Percentiles rank a stretch among this genome's conserved stretches.
These are phyloP conservation scores for Dendrobium catenatum DNA, from an alignment of 106 monocot species.

Conservation along the genomic window DNA sequence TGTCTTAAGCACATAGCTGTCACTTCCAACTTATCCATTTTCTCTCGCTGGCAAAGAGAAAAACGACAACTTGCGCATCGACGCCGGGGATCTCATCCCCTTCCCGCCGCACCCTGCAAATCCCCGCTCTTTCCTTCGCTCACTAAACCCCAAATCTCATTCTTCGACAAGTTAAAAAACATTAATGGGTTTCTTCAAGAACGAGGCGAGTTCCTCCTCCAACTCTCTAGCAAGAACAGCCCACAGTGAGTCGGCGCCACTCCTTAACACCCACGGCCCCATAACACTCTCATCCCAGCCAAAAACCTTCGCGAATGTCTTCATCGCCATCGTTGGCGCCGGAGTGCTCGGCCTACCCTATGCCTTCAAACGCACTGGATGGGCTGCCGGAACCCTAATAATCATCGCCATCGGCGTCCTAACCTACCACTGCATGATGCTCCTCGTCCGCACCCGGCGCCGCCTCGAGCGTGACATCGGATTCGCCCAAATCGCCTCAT, in stretches of 20 bases:
- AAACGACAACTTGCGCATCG: too few species aligned
- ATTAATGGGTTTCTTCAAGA: neutral
- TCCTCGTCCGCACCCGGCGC: constrained; percentile 70
- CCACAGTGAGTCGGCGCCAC: too few species aligned
- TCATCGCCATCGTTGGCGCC: constrained; percentile 92
- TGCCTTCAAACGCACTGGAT: constrained; percentile 82
- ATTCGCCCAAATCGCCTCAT: constrained; percentile 35
- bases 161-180: too few species aligned
- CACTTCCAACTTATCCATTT: too few species aligned
- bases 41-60: too few species aligned
- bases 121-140: too few species aligned
- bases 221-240: neutral
- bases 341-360: constrained; percentile 94
- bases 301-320: constrained; percentile 94
- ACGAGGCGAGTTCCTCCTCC: neutral
- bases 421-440: constrained; percentile 86
- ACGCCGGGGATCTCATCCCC: too few species aligned
- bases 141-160: too few species aligned
- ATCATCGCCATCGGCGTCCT: constrained; percentile 46
- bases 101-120: too few species aligned
- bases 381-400: constrained; percentile 48
- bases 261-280: constrained; percentile 12
- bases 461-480: constrained; percentile 28
- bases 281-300: constrained; percentile 65
- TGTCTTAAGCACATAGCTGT: too few species aligned